phyloP scores from a whole-genome alignment of 129 eudicot species.

The Pseudognaphalium luteoalbum region DNA sequence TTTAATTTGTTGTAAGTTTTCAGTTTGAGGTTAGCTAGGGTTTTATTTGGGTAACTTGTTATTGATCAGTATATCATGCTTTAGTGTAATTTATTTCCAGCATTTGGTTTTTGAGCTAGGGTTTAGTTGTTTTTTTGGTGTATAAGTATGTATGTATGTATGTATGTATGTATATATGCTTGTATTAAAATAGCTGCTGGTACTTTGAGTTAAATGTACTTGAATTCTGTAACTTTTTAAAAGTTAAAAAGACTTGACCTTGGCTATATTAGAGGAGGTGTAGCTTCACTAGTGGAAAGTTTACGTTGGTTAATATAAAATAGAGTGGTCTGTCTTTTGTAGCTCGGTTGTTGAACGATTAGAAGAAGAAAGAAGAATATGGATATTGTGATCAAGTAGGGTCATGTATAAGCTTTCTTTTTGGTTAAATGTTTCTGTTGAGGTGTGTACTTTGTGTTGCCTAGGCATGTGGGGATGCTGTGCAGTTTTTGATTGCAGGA shows the following conservation, averaged over 20 bases:
- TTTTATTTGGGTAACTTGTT: conserved; percentile 1
- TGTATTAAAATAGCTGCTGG: not conserved
- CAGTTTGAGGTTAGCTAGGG: conserved; percentile 15
- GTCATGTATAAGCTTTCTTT: conserved; percentile 19
- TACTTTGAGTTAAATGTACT: conserved; percentile 16
- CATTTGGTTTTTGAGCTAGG: conserved; percentile 4
- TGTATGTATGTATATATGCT: not conserved
- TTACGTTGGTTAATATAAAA: not conserved
- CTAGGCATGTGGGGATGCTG: conserved; percentile 2
- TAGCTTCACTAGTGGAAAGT: not conserved
- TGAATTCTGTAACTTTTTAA: not conserved
- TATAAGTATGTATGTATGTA: not conserved
- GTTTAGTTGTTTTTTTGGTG: conserved; percentile 9
- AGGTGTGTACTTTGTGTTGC: conserved; percentile 19
- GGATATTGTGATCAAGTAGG: conserved; percentile 13
- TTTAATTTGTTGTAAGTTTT: not conserved
- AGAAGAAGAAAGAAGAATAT: not conserved
- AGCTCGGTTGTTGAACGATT: not conserved
- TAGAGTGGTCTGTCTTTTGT: not conserved
- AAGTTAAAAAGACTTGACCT: not conserved
- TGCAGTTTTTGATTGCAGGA: too few species aligned
- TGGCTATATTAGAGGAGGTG: not conserved
- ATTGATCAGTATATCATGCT: not conserved
- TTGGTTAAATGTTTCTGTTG: conserved; percentile 14
- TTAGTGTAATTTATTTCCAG: not conserved